Base-by-base conservation (phyloP, 352 stramenopile species). In the Pythium dissimile region DNA sequence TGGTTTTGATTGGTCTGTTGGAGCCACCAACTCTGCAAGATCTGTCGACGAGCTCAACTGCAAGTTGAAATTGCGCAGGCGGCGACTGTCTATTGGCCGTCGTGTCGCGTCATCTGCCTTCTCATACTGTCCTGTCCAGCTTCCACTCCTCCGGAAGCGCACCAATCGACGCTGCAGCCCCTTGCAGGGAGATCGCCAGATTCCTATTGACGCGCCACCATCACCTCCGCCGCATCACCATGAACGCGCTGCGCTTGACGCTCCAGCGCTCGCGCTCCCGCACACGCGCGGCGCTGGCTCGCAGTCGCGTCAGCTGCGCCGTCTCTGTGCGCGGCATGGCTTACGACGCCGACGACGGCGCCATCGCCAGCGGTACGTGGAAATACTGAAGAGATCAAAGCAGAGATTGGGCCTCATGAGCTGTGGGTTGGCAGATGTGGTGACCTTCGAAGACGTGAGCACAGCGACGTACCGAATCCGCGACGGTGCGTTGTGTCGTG, bases 401-500 rank as follows among this genome's bases (percentile, higher is more conserved):
- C n/a, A n/a, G n/a, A n/a, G n/a, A n/a, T n/a, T n/a, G n/a, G n/a
- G n/a, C n/a, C n/a, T n/a, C n/a, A n/a, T n/a, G n/a, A n/a, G n/a
- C n/a, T n/a, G 6, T 48, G 28, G n/a, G 15, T 42, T 1, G 20
- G 26, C 45, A 62, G 54, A 62, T 32, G 44, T 42, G 31, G 90
- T 98, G 23, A 94, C 77, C 34, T 98, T 98, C 64, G 87, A 97
- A 59, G 95, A 98, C 62, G 85, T 98, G 13, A 97, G 86, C 53
- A 95, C 92, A 0, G 95, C 95, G n/a, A 90, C 87, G 30, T 97
- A 95, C 56, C 88, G 91, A 43, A 98, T 98, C 48, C 84, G 88
- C 24, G 84, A 92, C 38, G 89, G 89, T 56, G 49, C 15, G 49
- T 26, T 2, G 4, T 3, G 11, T 13, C 23, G 21, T 57, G 24